A percentile compares a stretch with the other conserved stretches of the same genome.
phyloP scores from a whole-genome alignment of 2,329 filamentous ascomycete genomes.

The Neocucurbitaria cava region DNA sequence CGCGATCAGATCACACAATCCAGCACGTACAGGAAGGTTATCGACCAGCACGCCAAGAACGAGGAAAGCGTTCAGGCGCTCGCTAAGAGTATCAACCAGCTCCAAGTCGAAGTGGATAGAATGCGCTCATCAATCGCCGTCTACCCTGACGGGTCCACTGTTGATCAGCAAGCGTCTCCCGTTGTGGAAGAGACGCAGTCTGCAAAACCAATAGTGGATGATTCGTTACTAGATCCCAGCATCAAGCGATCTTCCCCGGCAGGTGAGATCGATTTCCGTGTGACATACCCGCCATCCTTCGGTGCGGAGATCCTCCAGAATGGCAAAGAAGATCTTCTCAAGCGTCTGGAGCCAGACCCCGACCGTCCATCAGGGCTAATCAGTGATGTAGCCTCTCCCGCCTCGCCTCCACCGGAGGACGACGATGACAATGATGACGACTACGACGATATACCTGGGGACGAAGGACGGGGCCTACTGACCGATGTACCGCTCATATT shows the following conservation, averaged over 20 bases:
- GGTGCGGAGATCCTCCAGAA: slow-evolving; percentile 58
- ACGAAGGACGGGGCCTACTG: slow-evolving; percentile 80
- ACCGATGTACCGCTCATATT: slow-evolving; percentile 95
- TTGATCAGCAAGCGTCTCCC: slow-evolving; percentile 18
- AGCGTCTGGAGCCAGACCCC: slow-evolving; percentile 56
- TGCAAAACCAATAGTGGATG: slow-evolving; percentile 30
- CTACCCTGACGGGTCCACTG: slow-evolving; percentile 27
- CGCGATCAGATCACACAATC: slow-evolving; percentile 48
- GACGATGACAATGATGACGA: slow-evolving; percentile 74
- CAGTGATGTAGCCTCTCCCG: slow-evolving; percentile 48
- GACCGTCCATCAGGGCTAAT: slow-evolving; percentile 49
- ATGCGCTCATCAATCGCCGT: slow-evolving; percentile 45
- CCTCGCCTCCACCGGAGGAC: slow-evolving; percentile 59
- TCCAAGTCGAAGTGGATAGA: slow-evolving; percentile 49
- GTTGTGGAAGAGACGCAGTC: slow-evolving; percentile 25
- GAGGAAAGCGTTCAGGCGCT: slow-evolving; percentile 50
- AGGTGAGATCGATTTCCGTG: slow-evolving; percentile 57
- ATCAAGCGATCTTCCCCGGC: slow-evolving; percentile 48
- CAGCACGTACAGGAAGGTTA: slow-evolving; percentile 44
- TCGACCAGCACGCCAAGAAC: slow-evolving; percentile 47
- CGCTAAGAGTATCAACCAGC: slow-evolving; percentile 50
- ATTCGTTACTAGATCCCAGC: slow-evolving; percentile 43
- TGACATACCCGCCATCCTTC: slow-evolving; percentile 57
- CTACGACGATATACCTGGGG: slow-evolving; percentile 73
- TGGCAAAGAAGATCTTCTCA: slow-evolving; percentile 60